Base-by-base conservation (phyloP, 257 asterid species). In the Nicotiana obtusifolia region DNA sequence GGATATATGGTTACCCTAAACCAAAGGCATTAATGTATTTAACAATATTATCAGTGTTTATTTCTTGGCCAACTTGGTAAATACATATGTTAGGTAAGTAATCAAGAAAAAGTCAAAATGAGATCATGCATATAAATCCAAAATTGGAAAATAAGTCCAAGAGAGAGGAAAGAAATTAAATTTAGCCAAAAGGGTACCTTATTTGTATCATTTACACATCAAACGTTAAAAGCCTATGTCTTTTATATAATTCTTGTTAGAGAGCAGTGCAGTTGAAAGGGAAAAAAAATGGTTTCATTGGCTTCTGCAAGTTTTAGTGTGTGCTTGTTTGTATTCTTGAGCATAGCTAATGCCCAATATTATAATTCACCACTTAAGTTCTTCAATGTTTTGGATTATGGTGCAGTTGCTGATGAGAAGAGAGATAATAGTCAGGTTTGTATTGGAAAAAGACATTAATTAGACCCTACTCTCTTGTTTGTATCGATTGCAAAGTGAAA, bases 321-420 rank as follows among this genome's bases (percentile, higher is more conserved):
- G 80, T 75, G 26, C 7, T 75, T 87, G 7, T 4, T 82, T 64
- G 28, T 87, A 2, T 41, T 82, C 67, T 76, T 84, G 26, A 59
- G 71, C 4, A 65, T 81, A 54, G 77, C 69, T 10, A 54, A 24
- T 28, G 85, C 82, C 26, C 61, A 85, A 30, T 54, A 78, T 35
- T 24, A 0, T 15, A 0, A 24, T 79, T 52, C 24, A 13, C 86
- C 76, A 20, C 66, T 83, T 15, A 87, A 76, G 68, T 5, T 78
- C 85, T 89, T 87, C 16, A 68, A 84, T 35, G 97, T 91, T 11
- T 56, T 24, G 67, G 78, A 78, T 1, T 94, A 89, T 77, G 98
- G 98, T 33, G 97, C 97, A 6, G 47, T 60, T 26, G 87, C 87
- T 4, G 87, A 87, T 82, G 91, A 89, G 11, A 62, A 10, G 65